phyloP scores from a whole-genome alignment of 1,284 basidiomycete species.

The Trametes versicolor region DNA sequence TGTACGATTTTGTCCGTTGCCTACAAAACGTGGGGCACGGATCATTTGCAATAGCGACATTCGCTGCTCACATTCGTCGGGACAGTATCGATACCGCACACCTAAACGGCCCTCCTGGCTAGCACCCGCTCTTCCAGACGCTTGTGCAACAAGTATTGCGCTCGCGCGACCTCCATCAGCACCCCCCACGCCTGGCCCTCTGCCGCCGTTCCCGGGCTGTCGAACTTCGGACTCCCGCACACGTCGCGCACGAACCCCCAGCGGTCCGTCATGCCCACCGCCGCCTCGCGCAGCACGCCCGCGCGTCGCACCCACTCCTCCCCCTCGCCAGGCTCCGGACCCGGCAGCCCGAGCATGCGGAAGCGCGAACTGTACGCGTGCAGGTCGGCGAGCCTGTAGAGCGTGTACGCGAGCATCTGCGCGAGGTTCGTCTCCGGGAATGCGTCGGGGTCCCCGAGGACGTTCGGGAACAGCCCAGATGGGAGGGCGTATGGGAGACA shows the following conservation, averaged over 20 bases:
- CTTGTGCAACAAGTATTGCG: slow-evolving; percentile 22
- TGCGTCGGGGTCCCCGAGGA: slow-evolving; percentile 37
- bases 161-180: slow-evolving; percentile 37
- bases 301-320: slow-evolving; percentile 31
- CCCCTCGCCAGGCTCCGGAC: slow-evolving; percentile 2
- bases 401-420: slow-evolving; percentile 40
- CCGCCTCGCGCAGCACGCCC: slow-evolving; percentile 31
- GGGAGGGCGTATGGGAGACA: slow-evolving; percentile 34
- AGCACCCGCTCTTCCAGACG: not conserved
- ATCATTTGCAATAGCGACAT: no score
- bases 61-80: no score
- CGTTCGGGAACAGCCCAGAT: slow-evolving; percentile 37
- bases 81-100: no score
- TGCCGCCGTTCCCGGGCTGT: slow-evolving; percentile 36
- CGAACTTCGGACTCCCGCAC: slow-evolving; percentile 40
- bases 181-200: slow-evolving; percentile 41
- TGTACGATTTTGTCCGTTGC: no score
- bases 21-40: no score
- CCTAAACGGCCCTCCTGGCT: not conserved
- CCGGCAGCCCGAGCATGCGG: slow-evolving; percentile 9
- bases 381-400: slow-evolving; percentile 37
- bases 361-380: slow-evolving; percentile 21
- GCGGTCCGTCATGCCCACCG: slow-evolving; percentile 34
- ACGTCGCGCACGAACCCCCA: slow-evolving; percentile 41
- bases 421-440: slow-evolving; percentile 42